Percentiles rank a stretch among this genome's conserved stretches.
phyloP scores from a whole-genome alignment of 164 flowering plant species.

The Vitis cinerea region DNA sequence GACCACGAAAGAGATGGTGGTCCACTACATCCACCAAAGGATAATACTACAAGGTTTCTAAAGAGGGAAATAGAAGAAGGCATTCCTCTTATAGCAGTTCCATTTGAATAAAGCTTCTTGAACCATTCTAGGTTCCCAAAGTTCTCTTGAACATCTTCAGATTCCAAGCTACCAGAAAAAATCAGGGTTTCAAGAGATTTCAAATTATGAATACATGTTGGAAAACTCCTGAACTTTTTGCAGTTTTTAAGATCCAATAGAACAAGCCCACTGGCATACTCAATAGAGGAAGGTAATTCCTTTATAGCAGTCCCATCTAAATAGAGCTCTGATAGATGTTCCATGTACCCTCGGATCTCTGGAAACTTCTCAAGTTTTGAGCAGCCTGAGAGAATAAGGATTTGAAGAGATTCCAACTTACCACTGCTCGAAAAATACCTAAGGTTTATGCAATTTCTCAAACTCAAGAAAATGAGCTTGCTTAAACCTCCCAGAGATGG shows the following conservation, averaged over 20 bases:
- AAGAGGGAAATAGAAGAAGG: no score
- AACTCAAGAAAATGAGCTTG: slow-evolving; percentile 6
- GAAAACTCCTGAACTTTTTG: background rate
- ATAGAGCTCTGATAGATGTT: background rate
- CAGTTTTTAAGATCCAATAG: background rate
- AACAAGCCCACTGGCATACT: background rate
- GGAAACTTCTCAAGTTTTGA: slow-evolving; percentile 6
- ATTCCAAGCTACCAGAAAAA: background rate
- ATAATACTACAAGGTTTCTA: no score
- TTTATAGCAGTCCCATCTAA: slow-evolving; percentile 7
- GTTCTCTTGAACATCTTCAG: no score
- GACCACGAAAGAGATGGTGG: no score
- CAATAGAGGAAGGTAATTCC: slow-evolving; percentile 2
- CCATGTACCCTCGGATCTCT: background rate
- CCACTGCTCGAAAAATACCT: background rate
- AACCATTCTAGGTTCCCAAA: no score
- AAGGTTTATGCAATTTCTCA: slow-evolving; percentile 14
- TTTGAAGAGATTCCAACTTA: slow-evolving; percentile 4
- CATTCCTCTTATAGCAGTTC: no score
- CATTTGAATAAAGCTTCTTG: no score
- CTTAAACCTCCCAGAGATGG: slow-evolving; percentile 7
- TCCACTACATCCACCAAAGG: no score
- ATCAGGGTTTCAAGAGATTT: background rate
- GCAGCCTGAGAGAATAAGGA: slow-evolving; percentile 6
- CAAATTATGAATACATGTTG: slow-evolving; percentile 1